Conservation (phyloP, 306 rosid genomes). For the Carpinus fangiana region DNA sequence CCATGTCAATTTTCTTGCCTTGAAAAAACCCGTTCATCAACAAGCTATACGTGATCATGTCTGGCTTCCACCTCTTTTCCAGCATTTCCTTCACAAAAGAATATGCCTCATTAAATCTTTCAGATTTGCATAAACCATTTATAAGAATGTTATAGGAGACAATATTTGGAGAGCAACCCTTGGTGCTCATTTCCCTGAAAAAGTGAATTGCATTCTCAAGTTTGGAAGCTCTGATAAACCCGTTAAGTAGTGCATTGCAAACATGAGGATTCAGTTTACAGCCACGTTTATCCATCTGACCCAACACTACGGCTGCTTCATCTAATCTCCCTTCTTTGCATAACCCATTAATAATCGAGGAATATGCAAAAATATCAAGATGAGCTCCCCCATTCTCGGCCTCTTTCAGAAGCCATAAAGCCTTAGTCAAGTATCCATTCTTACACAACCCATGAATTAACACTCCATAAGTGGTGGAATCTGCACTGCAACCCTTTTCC, state of each 20-base stretch:
- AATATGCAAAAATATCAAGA: slow-evolving; percentile 69
- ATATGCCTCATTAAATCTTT: slow-evolving; percentile 65
- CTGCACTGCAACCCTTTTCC: slow-evolving; percentile 41
- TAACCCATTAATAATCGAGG: slow-evolving; percentile 59
- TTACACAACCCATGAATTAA: slow-evolving; percentile 77
- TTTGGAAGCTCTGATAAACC: slow-evolving; percentile 60
- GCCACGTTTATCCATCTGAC: slow-evolving; percentile 53
- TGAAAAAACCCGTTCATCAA: slow-evolving; percentile 74
- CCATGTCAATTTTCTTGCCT: slow-evolving; percentile 57
- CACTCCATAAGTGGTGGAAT: slow-evolving; percentile 65
- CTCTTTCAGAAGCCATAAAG: slow-evolving; percentile 57
- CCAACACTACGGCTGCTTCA: slow-evolving; percentile 51
- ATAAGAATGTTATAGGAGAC: slow-evolving; percentile 80
- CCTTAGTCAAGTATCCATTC: slow-evolving; percentile 68
- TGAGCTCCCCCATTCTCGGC: slow-evolving; percentile 46
- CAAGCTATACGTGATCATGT: slow-evolving; percentile 69
- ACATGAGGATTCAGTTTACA: slow-evolving; percentile 55
- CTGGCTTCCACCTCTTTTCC: slow-evolving; percentile 70
- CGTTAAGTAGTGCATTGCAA: slow-evolving; percentile 72
- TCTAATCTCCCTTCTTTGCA: slow-evolving; percentile 73
- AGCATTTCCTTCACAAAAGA: slow-evolving; percentile 69
- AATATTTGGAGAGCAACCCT: slow-evolving; percentile 62
- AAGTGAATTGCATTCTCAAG: slow-evolving; percentile 56
- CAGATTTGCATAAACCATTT: slow-evolving; percentile 72
- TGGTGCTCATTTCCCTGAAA: slow-evolving; percentile 57